Base-by-base conservation (phyloP, 2,329 filamentous ascomycete species). In the Stagonosporopsis tanaceti region DNA sequence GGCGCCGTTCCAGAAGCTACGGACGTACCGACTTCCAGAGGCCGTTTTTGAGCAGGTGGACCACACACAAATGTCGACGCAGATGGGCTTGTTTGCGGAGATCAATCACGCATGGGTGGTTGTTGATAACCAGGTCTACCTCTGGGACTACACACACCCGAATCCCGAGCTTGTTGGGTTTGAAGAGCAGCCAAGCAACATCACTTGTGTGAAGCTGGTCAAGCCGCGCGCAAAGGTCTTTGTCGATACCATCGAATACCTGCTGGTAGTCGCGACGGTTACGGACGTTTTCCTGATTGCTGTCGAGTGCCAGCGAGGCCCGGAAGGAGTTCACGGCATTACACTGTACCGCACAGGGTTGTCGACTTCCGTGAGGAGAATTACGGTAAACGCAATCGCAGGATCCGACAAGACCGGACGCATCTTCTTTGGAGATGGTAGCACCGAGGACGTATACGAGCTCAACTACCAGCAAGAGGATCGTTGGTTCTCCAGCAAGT, bases 141-240 rank as follows among this genome's bases (percentile, higher is more conserved):
- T 99, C 15, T 99, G 96, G 96, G 94, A 99, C 78, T 99, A 97
- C 76, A 97, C 93, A 6, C 86, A 92, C 73, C 88, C 91, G n/a
- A 92, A 94, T 66, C 92, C 94, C 5, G 91, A 97, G 73, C 83
- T 97, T 39, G 90, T 97, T 64, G 94, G 94, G 17, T 97, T 91
- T 70, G 94, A 98, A 74, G 93, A 97, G 66, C 90, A 94, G 76
- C 83, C 88, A 6, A 88, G 96, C 74, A 92, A 88, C 64, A 98
- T 99, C 68, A 93, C 92, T 39, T 88, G 91, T n/a, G 91, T 99
- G 40, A 93, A 92, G 66, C 85, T 99, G 44, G 90, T 96, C 12
- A 87, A 88, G 47, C 95, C 95, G 7, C 91, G 93, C 66, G 81
- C 87, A 0, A 92, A 92, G 24, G 95, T 99, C 32, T 99, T 99